Evolutionary conservation across 1,284 basidiomycete genomes (phyloP).

Genomic region (Malassezia equina): DNA sequence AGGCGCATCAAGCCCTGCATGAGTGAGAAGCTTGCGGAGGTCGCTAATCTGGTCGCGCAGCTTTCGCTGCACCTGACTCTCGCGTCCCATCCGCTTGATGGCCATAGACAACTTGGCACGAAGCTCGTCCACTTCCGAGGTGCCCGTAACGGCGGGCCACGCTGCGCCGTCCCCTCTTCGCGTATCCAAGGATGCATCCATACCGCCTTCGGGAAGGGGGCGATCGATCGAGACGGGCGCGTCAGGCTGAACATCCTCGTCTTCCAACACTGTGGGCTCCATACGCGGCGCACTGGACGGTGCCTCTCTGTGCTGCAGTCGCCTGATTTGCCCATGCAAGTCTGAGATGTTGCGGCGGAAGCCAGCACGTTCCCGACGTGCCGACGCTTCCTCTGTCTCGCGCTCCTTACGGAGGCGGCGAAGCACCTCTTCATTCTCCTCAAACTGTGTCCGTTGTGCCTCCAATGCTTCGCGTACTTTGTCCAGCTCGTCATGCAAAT

Average conservation of each 20-base stretch:
- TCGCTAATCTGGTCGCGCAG: conserved; percentile 37
- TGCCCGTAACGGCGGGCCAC: background rate
- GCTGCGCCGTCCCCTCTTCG: background rate
- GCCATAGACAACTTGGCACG: conserved; percentile 37
- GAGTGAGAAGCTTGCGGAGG: conserved; percentile 27
- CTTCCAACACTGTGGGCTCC: background rate
- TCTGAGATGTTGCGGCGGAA: conserved; percentile 85
- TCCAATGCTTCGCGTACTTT: conserved; percentile 67
- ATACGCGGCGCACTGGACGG: background rate
- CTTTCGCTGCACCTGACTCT: conserved; percentile 34
- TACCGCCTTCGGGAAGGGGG: background rate
- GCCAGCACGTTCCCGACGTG: conserved; percentile 73
- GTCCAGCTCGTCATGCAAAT: conserved; percentile 65
- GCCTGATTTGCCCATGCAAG: conserved; percentile 62
- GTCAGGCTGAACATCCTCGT: background rate
- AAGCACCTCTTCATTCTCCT: conserved; percentile 59
- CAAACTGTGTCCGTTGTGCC: conserved; percentile 72
- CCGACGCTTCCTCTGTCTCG: conserved; percentile 78
- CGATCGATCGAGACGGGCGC: background rate
- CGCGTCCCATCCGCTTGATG: conserved; percentile 38
- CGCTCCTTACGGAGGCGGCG: conserved; percentile 78
- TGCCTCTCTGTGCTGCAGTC: conserved; percentile 23
- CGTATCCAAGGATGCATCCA: background rate
- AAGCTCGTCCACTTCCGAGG: conserved; percentile 28
- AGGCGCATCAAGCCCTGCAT: conserved; percentile 30